Percentiles rank a stretch among this genome's conserved stretches.
Evolutionary conservation across 2,329 filamentous ascomycete species (phyloP).

Genomic region (Aureobasidium sp.): DNA sequence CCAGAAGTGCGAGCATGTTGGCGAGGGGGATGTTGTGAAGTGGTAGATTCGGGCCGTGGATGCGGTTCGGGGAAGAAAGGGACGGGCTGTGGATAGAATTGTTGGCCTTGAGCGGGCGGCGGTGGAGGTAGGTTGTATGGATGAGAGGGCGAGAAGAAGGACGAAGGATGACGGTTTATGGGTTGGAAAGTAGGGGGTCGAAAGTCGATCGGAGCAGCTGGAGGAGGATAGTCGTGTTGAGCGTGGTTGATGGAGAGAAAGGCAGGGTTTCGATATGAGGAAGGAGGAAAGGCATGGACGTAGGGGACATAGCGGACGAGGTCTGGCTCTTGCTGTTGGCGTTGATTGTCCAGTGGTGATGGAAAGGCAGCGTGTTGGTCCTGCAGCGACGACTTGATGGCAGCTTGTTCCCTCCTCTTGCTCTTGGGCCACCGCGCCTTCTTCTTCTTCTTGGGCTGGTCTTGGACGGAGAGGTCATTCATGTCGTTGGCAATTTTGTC

Average conservation of each 20-base stretch:
- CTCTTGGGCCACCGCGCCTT: neutral
- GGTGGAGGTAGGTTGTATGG: neutral
- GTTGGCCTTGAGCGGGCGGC: neutral
- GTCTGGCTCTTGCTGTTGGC: neutral
- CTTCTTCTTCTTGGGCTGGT: neutral
- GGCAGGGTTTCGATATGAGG: neutral
- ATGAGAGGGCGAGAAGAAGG: neutral
- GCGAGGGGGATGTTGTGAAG: neutral
- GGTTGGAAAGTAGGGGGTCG: neutral
- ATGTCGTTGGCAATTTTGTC: neutral
- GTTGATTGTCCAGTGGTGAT: neutral
- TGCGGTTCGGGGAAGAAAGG: neutral
- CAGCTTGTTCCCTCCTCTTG: neutral
- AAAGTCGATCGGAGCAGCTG: neutral
- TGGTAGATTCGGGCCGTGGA: neutral
- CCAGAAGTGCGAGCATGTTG: neutral
- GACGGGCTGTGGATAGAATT: neutral
- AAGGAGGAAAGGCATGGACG: neutral
- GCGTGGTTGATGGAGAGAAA: neutral
- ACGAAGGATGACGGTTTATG: constrained; percentile 7
- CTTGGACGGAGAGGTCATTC: neutral
- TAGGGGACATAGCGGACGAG: neutral
- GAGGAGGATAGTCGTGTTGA: neutral
- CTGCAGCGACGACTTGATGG: neutral
- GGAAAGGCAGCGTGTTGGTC: neutral